Evolutionary conservation across 345 rosid species (phyloP).

Genomic region (Pugionium dolabratum): DNA sequence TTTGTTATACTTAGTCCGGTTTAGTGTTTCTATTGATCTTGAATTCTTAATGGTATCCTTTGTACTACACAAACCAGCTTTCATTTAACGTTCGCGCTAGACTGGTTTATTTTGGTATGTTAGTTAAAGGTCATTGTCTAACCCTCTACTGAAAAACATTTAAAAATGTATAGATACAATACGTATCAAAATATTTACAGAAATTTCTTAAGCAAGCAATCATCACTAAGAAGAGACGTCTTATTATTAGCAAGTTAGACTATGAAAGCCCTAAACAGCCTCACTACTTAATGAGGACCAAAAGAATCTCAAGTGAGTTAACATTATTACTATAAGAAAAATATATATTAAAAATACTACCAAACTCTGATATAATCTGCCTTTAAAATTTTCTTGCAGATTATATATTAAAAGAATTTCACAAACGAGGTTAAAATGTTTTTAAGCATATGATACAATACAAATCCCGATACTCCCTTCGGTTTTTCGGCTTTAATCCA

Average conservation of each 20-base stretch:
- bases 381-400: slow-evolving; percentile 33
- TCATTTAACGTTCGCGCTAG: background rate
- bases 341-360: background rate
- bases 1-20: background rate
- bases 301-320: slow-evolving; percentile 19
- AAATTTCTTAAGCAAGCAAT: background rate
- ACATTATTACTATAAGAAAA: slow-evolving; percentile 9
- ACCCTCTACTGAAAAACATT: too few relatives aligned
- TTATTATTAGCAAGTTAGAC: slow-evolving; percentile 14
- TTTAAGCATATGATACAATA: slow-evolving; percentile 27
- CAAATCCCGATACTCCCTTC: slow-evolving; percentile 22
- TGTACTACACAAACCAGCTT: background rate
- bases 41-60: background rate
- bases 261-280: slow-evolving; percentile 23
- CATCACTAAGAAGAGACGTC: background rate
- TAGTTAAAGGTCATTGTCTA: background rate
- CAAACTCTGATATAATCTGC: slow-evolving; percentile 33
- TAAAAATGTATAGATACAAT: background rate
- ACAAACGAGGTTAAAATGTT: slow-evolving; percentile 11
- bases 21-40: background rate
- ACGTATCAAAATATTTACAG: background rate
- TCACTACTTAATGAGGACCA: slow-evolving; percentile 12
- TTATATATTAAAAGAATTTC: slow-evolving; percentile 30
- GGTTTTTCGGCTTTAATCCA: slow-evolving; percentile 18
- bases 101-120: background rate